A percentile compares a stretch with the other conserved stretches of the same genome.
phyloP scores from a whole-genome alignment of 116 monocot genomes.

The Posidonia oceanica region DNA sequence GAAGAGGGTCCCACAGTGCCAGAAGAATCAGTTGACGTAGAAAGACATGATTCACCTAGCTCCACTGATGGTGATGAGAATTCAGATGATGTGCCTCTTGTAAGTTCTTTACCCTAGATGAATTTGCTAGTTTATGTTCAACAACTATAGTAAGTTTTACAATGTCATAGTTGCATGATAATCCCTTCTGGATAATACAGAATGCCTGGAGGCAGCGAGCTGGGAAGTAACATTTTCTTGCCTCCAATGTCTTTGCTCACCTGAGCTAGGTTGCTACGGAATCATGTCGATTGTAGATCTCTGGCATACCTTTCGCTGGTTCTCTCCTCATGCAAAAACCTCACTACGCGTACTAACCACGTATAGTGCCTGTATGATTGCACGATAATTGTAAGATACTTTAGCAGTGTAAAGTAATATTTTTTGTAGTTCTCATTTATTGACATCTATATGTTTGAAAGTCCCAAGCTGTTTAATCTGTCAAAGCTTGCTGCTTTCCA shows the following conservation, averaged over 20 bases:
- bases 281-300: not conserved
- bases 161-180: not conserved
- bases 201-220: slow-evolving; percentile 17
- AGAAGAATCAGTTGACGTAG: not conserved
- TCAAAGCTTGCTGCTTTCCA: too few relatives aligned
- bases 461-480: not conserved
- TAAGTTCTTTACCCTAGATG: slow-evolving; percentile 11
- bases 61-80: slow-evolving; percentile 1
- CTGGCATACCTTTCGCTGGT: not conserved
- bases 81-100: slow-evolving; percentile 35
- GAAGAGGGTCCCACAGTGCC: not conserved
- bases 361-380: not conserved
- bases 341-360: not conserved
- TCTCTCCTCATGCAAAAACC: not conserved
- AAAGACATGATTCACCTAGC: not conserved
- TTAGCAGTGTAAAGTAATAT: not conserved
- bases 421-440: slow-evolving; percentile 6
- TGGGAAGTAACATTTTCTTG: slow-evolving; percentile 4
- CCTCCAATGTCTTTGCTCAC: not conserved
- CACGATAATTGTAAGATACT: not conserved
- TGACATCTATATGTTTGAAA: not conserved
- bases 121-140: not conserved
- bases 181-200: slow-evolving; percentile 3
- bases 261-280: not conserved
- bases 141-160: not conserved